Evolutionary conservation across 164 flowering plant genomes (phyloP).

Genomic region (Liquidambar formosana): DNA sequence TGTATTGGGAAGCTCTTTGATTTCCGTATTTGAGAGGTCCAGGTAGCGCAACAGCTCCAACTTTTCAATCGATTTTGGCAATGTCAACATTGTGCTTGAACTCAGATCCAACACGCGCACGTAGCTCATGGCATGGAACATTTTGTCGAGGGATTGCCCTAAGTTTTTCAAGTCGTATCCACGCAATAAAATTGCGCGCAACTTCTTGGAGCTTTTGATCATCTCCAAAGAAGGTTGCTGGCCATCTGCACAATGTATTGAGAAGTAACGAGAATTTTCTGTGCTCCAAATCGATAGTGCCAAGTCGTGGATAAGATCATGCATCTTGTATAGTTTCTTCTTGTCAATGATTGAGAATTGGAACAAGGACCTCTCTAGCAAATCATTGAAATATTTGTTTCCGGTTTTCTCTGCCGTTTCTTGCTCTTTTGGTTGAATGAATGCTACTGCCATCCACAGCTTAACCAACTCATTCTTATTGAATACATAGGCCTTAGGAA

Average conservation of each 20-base stretch:
- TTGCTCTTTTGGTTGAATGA: conserved; percentile 3
- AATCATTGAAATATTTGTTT: conserved; percentile 21
- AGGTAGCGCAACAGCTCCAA: conserved; percentile 19
- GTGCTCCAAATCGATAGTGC: conserved; percentile 17
- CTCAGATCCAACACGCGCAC: conserved; percentile 20
- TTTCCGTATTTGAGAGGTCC: conserved; percentile 15
- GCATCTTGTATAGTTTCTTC: conserved; percentile 25
- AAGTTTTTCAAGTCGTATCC: not conserved
- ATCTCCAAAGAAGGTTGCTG: conserved; percentile 4
- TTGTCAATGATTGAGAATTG: not conserved
- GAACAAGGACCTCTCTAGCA: conserved; percentile 26
- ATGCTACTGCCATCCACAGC: conserved; percentile 27
- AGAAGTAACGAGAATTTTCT: conserved; percentile 20
- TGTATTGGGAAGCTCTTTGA: conserved; percentile 18
- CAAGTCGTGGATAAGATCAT: conserved; percentile 29
- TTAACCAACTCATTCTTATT: conserved; percentile 13
- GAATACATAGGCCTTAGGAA: conserved; percentile 18
- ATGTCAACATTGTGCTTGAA: conserved; percentile 7
- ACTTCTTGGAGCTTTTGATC: conserved; percentile 4
- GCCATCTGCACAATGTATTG: conserved; percentile 13
- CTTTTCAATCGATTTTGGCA: conserved; percentile 13
- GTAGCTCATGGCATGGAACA: conserved; percentile 7
- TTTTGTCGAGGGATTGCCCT: not conserved
- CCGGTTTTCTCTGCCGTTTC: conserved; percentile 21
- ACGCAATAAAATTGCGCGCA: conserved; percentile 13